Evolutionary conservation across 2,329 filamentous ascomycete genomes (phyloP).

Genomic region (Botrytis byssoidea): DNA sequence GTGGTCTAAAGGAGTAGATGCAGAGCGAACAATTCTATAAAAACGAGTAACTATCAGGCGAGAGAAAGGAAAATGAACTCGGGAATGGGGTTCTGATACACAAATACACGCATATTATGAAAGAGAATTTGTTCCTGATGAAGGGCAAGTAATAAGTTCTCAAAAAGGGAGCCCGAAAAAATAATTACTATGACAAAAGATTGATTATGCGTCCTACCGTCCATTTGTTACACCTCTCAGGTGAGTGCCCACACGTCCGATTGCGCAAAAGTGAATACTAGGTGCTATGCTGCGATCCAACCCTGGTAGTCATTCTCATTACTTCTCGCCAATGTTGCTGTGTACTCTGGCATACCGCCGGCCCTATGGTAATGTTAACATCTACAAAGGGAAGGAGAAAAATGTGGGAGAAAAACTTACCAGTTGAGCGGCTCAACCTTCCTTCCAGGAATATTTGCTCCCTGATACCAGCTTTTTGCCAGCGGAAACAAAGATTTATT

Average conservation of each 20-base stretch:
- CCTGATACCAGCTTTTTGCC: constrained; percentile 44
- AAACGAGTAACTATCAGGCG: neutral
- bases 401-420: neutral
- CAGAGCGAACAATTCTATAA: neutral
- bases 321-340: constrained; percentile 13
- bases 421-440: constrained; percentile 41
- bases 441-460: constrained; percentile 45
- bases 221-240: no score
- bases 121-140: neutral
- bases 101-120: neutral
- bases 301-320: constrained; percentile 22
- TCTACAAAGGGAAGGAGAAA: neutral
- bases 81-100: neutral
- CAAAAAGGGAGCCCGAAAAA: neutral
- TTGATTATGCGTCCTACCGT: neutral
- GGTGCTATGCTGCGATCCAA: constrained; percentile 9
- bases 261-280: neutral
- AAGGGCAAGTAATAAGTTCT: neutral
- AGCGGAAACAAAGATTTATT: constrained; percentile 39
- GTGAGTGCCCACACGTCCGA: neutral
- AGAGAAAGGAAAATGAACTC: neutral
- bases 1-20: neutral
- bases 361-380: neutral
- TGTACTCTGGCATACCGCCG: constrained; percentile 20
- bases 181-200: neutral